Base-by-base conservation (phyloP, 495 filamentous ascomycete species). In the Aspergillus ostianus region DNA sequence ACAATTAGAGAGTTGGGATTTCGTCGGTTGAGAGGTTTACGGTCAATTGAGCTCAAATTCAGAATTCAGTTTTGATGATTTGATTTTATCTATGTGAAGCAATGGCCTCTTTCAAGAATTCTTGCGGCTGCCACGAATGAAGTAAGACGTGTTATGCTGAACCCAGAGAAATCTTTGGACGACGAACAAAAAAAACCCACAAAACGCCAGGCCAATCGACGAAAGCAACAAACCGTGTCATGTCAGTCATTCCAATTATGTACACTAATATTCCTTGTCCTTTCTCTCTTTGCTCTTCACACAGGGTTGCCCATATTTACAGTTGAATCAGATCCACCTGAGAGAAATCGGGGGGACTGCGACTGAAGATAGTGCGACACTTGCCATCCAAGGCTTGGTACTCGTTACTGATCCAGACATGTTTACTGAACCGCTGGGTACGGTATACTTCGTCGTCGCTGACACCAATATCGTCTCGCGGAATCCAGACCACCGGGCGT, bases 321-420 rank as follows among this genome's bases (percentile, higher is more conserved):
- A 97, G 69, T 67, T 89, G 86, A 72, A 97, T 95, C 60, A 97
- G 76, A 79, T 97, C 93, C 55, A 92, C 80, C 73, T 93, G 89
- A 5, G 88, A 91, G 71, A 96, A 96, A 75, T 98, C 94, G 13
- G 94, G 94, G 52, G 94, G 94, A 67, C 89, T 89, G 63, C 87
- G 82, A 67, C 87, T 85, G 75, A 96, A 98, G 47, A 96, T 83
- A n/a, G 96, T 91, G 53, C 88, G 84, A 46, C 82, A 85, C 73
- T 90, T 93, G 55, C 85, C 86, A 75, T 97, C 91, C 61, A 98
- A 77, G 20, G 90, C 90, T 44, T 92, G 89, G 59, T 90, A 91
- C 72, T 94, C 87, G 73, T 97, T 98, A 66, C 88, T 93, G 67
- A 97, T 90, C 91, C 93, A 97, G 55, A 98, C 87, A 66, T 91